Evolutionary conservation across 2,329 filamentous ascomycete genomes (phyloP).

Genomic region (Xylaria sp.): DNA sequence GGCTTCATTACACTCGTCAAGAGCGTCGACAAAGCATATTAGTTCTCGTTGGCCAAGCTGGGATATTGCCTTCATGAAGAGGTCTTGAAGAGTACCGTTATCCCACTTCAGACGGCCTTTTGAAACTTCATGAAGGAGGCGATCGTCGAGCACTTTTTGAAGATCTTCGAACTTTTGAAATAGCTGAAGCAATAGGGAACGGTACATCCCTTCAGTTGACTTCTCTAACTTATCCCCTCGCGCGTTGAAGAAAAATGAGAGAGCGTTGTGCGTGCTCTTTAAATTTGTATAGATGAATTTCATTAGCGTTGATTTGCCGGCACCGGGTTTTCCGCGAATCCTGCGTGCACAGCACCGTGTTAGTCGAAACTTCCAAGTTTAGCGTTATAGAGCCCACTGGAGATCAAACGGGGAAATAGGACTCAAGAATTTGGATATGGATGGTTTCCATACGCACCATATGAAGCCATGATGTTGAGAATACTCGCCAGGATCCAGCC

Average conservation of each 20-base stretch:
- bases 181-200: slow-evolving; percentile 61
- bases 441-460: slow-evolving; percentile 9
- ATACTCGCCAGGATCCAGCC: slow-evolving; percentile 46
- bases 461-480: slow-evolving; percentile 49
- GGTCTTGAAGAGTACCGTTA: not conserved
- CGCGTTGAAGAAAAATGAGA: slow-evolving; percentile 63
- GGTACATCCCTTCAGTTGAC: slow-evolving; percentile 60
- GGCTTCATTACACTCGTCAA: slow-evolving; percentile 60
- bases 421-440: not conserved
- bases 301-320: slow-evolving; percentile 59
- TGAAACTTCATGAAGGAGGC: not conserved
- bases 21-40: slow-evolving; percentile 49
- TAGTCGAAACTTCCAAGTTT: not conserved
- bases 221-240: slow-evolving; percentile 58
- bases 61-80: not conserved
- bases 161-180: slow-evolving; percentile 52
- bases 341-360: not conserved
- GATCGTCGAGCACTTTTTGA: slow-evolving; percentile 38
- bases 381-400: not conserved
- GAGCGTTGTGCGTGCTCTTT: slow-evolving; percentile 27
- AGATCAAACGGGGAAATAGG: too few relatives aligned
- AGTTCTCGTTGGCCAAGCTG: slow-evolving; percentile 20
- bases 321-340: slow-evolving; percentile 58
- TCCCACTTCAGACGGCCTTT: not conserved
- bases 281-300: slow-evolving; percentile 49